phyloP scores from a whole-genome alignment of 176 grass and related monocot species.

The Poa annua region DNA sequence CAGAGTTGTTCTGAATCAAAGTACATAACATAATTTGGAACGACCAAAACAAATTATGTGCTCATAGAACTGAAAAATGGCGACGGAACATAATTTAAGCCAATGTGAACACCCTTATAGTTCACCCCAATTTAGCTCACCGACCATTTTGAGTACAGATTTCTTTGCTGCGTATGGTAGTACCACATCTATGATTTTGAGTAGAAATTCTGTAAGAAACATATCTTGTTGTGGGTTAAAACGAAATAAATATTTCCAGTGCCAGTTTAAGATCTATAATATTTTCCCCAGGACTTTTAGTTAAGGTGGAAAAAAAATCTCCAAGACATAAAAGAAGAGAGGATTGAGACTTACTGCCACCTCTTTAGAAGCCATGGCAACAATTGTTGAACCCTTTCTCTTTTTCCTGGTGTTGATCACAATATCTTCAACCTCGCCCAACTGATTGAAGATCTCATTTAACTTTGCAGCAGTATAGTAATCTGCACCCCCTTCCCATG shows the following conservation, averaged over 20 bases:
- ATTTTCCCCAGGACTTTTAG: neutral
- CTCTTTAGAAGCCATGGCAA: constrained; percentile 84
- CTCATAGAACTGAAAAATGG: too few species aligned
- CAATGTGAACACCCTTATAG: too few species aligned
- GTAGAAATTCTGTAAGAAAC: neutral
- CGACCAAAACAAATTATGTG: too few species aligned
- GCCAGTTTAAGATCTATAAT: constrained; percentile 38
- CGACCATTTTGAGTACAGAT: neutral
- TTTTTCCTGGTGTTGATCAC: constrained; percentile 74
- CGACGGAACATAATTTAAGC: too few species aligned
- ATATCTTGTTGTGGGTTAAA: neutral
- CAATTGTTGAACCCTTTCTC: constrained; percentile 71
- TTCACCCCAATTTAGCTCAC: too few species aligned
- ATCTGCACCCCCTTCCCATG: constrained; percentile 78
- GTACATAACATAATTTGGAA: too few species aligned
- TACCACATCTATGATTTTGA: neutral
- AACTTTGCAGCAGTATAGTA: constrained; percentile 72
- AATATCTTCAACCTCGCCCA: constrained; percentile 81
- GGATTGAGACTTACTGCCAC: constrained; percentile 57
- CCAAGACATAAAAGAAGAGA: constrained; percentile 19
- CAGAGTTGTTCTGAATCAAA: too few species aligned
- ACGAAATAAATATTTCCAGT: neutral
- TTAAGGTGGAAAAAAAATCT: neutral
- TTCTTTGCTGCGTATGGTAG: neutral
- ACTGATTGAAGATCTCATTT: constrained; percentile 67